Evolutionary conservation across 805 yeast species (phyloP), one percentile per base, ranked within the genome.

Genomic region (Yamadazyma olivae): DNA sequence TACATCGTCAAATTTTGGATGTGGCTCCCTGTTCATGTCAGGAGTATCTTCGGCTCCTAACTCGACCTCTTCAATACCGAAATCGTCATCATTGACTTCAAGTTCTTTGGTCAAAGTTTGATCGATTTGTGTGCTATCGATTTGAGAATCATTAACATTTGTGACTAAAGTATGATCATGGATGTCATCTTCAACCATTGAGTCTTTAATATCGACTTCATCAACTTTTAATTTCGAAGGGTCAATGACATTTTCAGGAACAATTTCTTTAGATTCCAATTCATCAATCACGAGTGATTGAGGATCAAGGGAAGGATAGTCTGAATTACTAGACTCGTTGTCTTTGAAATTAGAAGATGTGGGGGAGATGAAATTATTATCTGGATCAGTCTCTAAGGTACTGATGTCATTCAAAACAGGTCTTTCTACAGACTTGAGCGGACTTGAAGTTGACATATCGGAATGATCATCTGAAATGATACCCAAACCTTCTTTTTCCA

Each of bases 1-100:
- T 6, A 50, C 45, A 3, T 46, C 41, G 32, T 59, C 67, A 40
- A 64, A 62, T 5, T 46, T 54, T 5, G 70, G 69, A 21, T 56
- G 48, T 15, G 59, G 46, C 16, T 51, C 50, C 37, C 49, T 33
- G 18, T 57, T 57, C 18, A 54, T 44, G 19, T 28, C 31, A 17
- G 53, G 46, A 8, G 55, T 54, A 12, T 54, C 51, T 6, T 51
- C 58, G 9, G 49, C 46, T 8, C 42, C 50, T 6, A 37, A 22
- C 1, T 27, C 39, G 12, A 45, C 46, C 27, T 56, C 61, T 30
- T 51, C 59, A 24, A 52, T 49, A 17, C 57, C 59, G 31, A 46
- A 53, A 5, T 53, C 56, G n/a, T 51, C 51, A 2, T 41, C 52
- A n/a, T 35, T 42, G 19, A 15, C 7, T 5, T 25, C 17, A 4